Evolutionary conservation across 495 filamentous ascomycete genomes (phyloP), one percentile per base, ranked within the genome.

Genomic region (Rhypophila decipiens): DNA sequence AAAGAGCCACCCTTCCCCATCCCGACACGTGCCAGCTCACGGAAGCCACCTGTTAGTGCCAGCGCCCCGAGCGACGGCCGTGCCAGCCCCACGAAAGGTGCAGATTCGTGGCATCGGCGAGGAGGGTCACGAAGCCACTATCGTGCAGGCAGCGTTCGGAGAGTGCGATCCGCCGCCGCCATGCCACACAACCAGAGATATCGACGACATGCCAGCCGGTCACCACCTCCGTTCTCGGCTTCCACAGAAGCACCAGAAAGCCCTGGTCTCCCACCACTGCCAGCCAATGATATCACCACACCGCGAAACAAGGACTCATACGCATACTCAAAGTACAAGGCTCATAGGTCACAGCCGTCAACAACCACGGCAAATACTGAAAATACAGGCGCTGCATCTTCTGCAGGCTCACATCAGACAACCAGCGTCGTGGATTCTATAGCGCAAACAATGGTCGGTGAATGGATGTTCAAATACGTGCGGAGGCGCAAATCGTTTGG

Each of bases 401-500:
- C 75, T 38, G 78, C 69, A 2, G 83, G 81, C 53, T 67, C 73
- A 2, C 74, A 76, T 35, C 82, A 89, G 56, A 75, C 84, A 22
- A 85, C 85, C 0, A 86, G 80, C 47, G 93, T 97, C 22, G 90
- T 97, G n/a, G 91, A 97, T 69, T 88, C 93, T 12, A 97, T 98
- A 66, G 90, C 93, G 3, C 88, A 95, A 56, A 96, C 93, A 4
- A 98, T 97, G 93, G 88, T 97, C 38, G 93, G 93, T 24, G 93
- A 97, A 59, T 98, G 93, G 93, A 97, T 98, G 93, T 97, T 85
- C 78, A 98, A 98, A 60, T 97, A 97, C 60, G 86, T 97, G 34
- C 80, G 93, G 34, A 80, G 89, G 61, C 79, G 93, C 52, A 96
- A 87, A 65, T 93, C 93, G 2, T 97, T 98, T 66, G 86, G 87